Percentiles rank a stretch among this genome's conserved stretches.
phyloP scores from a whole-genome alignment of 2,329 filamentous ascomycete species.

The Neurospora sp. region DNA sequence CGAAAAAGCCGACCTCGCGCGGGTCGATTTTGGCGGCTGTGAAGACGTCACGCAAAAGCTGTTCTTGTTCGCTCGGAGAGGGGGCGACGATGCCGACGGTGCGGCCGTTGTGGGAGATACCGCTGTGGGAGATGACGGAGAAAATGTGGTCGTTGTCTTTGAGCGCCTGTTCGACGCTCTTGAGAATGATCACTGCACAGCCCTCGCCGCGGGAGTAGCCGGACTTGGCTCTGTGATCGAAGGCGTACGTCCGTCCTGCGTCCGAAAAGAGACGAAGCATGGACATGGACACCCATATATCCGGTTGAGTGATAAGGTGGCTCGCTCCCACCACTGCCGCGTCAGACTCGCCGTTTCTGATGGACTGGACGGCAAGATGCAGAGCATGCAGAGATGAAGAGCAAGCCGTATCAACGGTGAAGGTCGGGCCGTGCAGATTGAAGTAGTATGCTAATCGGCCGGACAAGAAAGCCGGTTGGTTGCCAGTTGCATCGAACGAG shows the following conservation, averaged over 20 bases:
- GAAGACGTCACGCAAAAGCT: slow-evolving; percentile 14
- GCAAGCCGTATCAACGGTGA: slow-evolving; percentile 18
- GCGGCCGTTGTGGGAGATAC: slow-evolving; percentile 18
- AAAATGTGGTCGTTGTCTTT: slow-evolving; percentile 18
- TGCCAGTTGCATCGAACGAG: slow-evolving; percentile 17
- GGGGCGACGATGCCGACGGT: slow-evolving; percentile 18
- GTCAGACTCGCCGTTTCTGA: slow-evolving; percentile 17
- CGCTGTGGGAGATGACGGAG: slow-evolving; percentile 15
- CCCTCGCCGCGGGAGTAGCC: slow-evolving; percentile 18
- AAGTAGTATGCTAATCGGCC: slow-evolving; percentile 17
- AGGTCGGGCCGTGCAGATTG: slow-evolving; percentile 15
- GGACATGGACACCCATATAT: slow-evolving; percentile 19
- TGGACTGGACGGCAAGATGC: slow-evolving; percentile 18
- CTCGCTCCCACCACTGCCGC: slow-evolving; percentile 16
- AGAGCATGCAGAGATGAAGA: slow-evolving; percentile 18
- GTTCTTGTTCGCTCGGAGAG: slow-evolving; percentile 14
- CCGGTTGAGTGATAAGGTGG: slow-evolving; percentile 16
- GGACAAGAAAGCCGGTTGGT: slow-evolving; percentile 16
- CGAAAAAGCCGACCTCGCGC: slow-evolving; percentile 25
- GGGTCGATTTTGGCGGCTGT: slow-evolving; percentile 14
- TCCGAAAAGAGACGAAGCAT: slow-evolving; percentile 18
- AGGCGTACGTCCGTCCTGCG: slow-evolving; percentile 15
- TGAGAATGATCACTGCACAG: slow-evolving; percentile 14
- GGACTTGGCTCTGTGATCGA: slow-evolving; percentile 18
- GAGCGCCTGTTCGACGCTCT: slow-evolving; percentile 12